Evolutionary conservation across 108 stramenopile genomes (phyloP).

Genomic region (Nannochloropsis granulata): DNA sequence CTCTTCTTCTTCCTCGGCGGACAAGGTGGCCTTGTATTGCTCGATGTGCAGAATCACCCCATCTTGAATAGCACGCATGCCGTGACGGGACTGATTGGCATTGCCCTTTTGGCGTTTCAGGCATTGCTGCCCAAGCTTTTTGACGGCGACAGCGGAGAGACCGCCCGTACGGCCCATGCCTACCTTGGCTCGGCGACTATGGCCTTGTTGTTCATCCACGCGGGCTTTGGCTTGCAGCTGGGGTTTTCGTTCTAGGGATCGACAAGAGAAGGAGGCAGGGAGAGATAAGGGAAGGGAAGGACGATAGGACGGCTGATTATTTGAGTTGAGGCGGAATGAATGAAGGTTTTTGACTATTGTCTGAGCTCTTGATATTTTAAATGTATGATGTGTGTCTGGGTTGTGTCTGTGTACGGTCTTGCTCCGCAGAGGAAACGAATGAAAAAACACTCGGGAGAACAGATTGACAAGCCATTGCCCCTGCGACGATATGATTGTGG

Average conservation of each 20-base stretch:
- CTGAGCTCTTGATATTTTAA: too few species aligned
- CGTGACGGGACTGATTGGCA: slow-evolving; percentile 6
- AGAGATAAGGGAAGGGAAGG: too few species aligned
- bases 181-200: slow-evolving; percentile 45
- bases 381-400: too few species aligned
- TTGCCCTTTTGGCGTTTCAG: slow-evolving; percentile 16
- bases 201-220: slow-evolving; percentile 34
- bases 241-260: slow-evolving; percentile 22
- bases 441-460: too few species aligned
- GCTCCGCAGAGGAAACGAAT: too few species aligned
- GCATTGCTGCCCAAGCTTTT: slow-evolving; percentile 37
- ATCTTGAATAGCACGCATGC: slow-evolving; percentile 41
- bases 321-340: too few species aligned
- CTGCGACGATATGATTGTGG: too few species aligned
- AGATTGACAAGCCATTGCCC: too few species aligned
- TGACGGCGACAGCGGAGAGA: not conserved
- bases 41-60: slow-evolving; percentile 28
- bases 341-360: too few species aligned
- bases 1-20: slow-evolving; percentile 45
- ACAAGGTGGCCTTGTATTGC: slow-evolving; percentile 41
- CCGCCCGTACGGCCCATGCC: slow-evolving; percentile 34
- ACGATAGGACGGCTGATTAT: too few species aligned
- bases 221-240: slow-evolving; percentile 32
- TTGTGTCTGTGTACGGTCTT: too few species aligned
- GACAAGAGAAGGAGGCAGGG: not conserved